Base-by-base conservation (phyloP, 306 rosid species). In the Rosa multiflora region DNA sequence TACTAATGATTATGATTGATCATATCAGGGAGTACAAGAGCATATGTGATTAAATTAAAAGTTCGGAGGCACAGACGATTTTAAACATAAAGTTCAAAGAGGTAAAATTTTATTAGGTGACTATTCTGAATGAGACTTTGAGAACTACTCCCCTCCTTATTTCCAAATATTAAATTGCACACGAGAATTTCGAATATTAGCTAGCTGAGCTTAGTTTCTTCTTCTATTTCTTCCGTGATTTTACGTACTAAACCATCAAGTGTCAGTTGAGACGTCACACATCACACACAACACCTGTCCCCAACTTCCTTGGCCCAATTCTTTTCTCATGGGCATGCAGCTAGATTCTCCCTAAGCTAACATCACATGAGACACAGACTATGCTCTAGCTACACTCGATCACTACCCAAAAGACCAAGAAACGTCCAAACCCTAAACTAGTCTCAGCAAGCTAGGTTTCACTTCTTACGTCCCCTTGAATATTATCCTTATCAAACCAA, bases 331-430 rank as follows among this genome's bases (percentile, higher is more conserved):
- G 14, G n/a, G 66, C 76, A 35, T 18, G 47, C 35, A 42, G 72
- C 67, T 73, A 74, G 67, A 74, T 55, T 39, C 67, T 13, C 51
- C 77, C 77, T n/a, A 74, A 11, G 20, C n/a, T 32, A 29, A 21
- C 52, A 40, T 46, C 59, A 42, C 14, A 56, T 32, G 4, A n/a
- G 29, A 56, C 13, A 56, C 63, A 21, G 48, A 11, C 51, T 35
- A 63, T 32, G 7, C 37, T 10, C 14, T 23, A 59, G 14, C 37
- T 32, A 63, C 69, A 35, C 72, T 67, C 8, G 47, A 39, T 20
- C 49, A 67, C 21, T 18, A 40, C 26, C 72, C 72, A 67, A 40
- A 40, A 67, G 29, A 67, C 29, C 49, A 40, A 67, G 72, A 67
- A n/a, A 40, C 48, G 72, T 39, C 29, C 40, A 40, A 40, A 40